Percentiles rank a stretch among this genome's conserved stretches.
These are phyloP conservation scores for Monosporascus cannonballus DNA, from an alignment of 2,329 filamentous ascomycete genomes.

Conservation along the genomic window DNA sequence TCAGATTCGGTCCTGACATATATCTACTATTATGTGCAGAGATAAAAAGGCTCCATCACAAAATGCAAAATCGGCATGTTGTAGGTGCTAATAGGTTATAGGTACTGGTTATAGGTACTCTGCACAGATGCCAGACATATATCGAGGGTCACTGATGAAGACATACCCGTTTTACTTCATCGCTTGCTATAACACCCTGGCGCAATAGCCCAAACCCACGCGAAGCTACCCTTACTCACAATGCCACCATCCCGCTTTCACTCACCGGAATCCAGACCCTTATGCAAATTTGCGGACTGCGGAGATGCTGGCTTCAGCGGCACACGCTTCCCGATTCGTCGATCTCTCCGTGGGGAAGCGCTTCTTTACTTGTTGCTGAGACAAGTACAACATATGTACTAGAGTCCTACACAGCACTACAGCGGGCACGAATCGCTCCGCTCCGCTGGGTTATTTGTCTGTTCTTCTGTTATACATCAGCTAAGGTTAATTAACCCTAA, in stretches of 20 bases:
- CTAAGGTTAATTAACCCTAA: too few relatives aligned
- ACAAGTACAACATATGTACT: neutral
- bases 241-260: neutral
- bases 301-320: neutral
- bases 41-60: neutral
- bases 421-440: neutral
- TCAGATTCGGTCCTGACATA: neutral
- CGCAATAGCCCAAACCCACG: neutral
- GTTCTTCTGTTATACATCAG: too few relatives aligned
- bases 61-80: neutral
- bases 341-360: neutral
- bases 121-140: neutral
- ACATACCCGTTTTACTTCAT: neutral
- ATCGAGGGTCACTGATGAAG: neutral
- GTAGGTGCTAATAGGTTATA: neutral
- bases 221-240: neutral
- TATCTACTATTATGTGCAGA: neutral
- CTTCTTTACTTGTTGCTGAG: neutral
- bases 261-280: neutral
- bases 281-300: neutral
- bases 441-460: too few relatives aligned
- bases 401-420: neutral
- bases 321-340: neutral
- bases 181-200: neutral
- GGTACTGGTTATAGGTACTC: neutral